These are phyloP conservation scores for Blechomonas ayalai DNA, from an alignment of 208 protist genomes.

Conservation along the genomic window DNA sequence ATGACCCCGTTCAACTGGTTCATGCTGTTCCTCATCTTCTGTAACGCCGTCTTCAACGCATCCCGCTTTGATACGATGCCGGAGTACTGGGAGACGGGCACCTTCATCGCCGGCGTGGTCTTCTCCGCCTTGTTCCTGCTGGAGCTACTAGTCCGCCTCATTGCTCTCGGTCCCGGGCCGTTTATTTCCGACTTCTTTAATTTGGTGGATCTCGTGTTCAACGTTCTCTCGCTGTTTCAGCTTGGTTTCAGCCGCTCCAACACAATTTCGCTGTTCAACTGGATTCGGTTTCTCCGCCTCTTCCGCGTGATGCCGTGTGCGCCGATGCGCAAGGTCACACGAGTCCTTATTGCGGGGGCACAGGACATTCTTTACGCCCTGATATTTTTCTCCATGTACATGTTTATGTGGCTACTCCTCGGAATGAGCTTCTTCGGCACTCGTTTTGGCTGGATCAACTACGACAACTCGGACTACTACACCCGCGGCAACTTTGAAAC, in stretches of 20 bases:
- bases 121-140: conserved; percentile 81
- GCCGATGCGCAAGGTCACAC: conserved; percentile 58
- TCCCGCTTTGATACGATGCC: conserved; percentile 75
- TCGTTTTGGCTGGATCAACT: conserved; percentile 46
- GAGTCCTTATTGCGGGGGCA: conserved; percentile 74
- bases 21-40: conserved; percentile 72
- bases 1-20: conserved; percentile 69
- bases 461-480: conserved; percentile 29
- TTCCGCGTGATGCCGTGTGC: conserved; percentile 54
- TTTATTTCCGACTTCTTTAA: conserved; percentile 78
- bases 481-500: conserved; percentile 71
- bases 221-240: conserved; percentile 83
- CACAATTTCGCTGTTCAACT: conserved; percentile 84
- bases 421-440: conserved; percentile 91
- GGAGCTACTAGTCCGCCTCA: conserved; percentile 75
- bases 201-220: conserved; percentile 58
- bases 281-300: conserved; percentile 71
- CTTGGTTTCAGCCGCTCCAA: conserved; percentile 81
- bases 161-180: conserved; percentile 69
- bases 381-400: conserved; percentile 85
- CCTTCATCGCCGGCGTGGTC: conserved; percentile 57
- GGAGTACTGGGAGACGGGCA: conserved; percentile 66
- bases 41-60: conserved; percentile 86
- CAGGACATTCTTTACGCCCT: conserved; percentile 79
- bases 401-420: conserved; percentile 89